Evolutionary conservation across 2,329 filamentous ascomycete genomes (phyloP), one percentile per base, ranked within the genome.

Genomic region (Sarocladium brachiariae): DNA sequence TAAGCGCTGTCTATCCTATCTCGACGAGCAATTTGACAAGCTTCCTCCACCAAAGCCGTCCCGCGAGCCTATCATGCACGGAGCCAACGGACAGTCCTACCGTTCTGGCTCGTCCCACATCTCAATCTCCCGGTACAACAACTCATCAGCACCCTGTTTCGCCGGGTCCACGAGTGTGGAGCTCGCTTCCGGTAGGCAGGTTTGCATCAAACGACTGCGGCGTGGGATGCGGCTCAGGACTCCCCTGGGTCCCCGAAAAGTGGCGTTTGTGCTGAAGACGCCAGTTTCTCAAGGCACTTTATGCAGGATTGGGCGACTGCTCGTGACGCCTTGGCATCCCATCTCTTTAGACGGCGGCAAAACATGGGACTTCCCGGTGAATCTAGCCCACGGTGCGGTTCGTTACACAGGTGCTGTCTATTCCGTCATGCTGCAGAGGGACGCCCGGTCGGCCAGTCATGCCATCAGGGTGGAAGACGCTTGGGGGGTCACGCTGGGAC

Each of bases 311-410:
- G 70, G 70, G 2, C 58, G 53, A 1, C 63, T 83, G 7, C 59
- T 76, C 6, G 72, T 83, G 24, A 84, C 81, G 21, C 74, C 76
- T 0, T 84, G 78, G 77, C 81, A 84, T 58, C 81, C 81, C 1
- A 62, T 84, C 2, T 70, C 65, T 0, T 45, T 59, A 2, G 63
- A 69, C 18, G 27, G 43, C 43, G 63, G 58, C 14, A 59, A 63
- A 38, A 56, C 50, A 2, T 81, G 76, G 77, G 55, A 52, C 0
- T 80, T 79, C 55, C 78, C 78, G 0, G 67, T 60, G 0, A 54
- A 71, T 1, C 56, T 71, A 1, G 61, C 67, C 0, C 56, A 61
- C 0, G 49, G 43, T 13, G n/a, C 55, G 6, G 62, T 71, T 1
- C 57, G 63, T 2, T 80, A 78, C 49, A 74, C 73, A 0, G 78